phyloP scores from a whole-genome alignment of 1,284 basidiomycete genomes.

The Chiua sp. region DNA sequence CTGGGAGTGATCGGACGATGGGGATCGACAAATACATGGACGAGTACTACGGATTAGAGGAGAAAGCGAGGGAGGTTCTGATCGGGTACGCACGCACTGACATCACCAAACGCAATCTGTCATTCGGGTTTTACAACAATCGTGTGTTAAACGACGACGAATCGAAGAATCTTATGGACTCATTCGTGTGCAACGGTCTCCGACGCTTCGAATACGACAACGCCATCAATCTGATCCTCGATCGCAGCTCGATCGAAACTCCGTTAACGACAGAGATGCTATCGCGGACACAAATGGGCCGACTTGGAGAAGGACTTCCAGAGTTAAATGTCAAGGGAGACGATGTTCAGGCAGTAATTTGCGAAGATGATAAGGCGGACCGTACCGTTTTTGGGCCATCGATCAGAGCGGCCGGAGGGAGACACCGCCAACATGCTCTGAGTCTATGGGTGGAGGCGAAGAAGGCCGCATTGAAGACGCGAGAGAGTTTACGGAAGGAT shows the following conservation, averaged over 20 bases:
- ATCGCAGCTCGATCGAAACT: too few species aligned
- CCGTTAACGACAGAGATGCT: too few species aligned
- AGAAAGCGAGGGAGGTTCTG: background rate
- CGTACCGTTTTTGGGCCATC: too few species aligned
- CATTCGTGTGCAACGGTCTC: conserved; percentile 1
- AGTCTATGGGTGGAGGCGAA: too few species aligned
- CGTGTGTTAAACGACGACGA: background rate
- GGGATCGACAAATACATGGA: background rate
- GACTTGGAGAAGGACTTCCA: too few species aligned
- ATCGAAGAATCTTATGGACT: background rate
- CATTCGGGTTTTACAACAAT: background rate
- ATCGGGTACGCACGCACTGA: background rate
- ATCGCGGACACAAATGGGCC: too few species aligned
- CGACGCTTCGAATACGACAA: background rate
- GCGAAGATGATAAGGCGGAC: too few species aligned
- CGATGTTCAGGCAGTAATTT: too few species aligned
- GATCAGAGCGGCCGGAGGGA: background rate
- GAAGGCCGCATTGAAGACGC: too few species aligned
- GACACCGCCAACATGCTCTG: background rate
- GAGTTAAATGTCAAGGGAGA: background rate
- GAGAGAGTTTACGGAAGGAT: too few species aligned
- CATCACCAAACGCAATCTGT: background rate
- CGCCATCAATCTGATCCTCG: too few species aligned
- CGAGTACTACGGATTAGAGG: background rate
- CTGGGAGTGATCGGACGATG: too few species aligned